A percentile compares a stretch with the other conserved stretches of the same genome.
phyloP scores from a whole-genome alignment of 2,329 filamentous ascomycete genomes.

The Beauveria pseudobassiana region DNA sequence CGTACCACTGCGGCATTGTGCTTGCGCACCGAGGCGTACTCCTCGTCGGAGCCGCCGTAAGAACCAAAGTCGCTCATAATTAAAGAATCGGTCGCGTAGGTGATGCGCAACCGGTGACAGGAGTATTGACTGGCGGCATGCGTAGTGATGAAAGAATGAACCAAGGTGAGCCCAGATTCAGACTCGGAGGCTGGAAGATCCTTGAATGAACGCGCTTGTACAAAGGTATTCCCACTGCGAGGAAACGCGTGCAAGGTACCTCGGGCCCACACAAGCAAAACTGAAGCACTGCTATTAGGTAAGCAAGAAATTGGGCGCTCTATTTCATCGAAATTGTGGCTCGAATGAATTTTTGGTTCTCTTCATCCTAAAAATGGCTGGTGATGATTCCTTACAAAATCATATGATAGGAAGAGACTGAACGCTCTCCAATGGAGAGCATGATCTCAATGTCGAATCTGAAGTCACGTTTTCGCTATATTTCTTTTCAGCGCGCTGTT shows the following conservation, averaged over 20 bases:
- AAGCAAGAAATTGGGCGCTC: constrained; percentile 15
- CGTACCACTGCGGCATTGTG: constrained; percentile 68
- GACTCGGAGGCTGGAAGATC: background rate
- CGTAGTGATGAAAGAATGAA: background rate
- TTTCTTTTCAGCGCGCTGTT: background rate
- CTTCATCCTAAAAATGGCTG: constrained; percentile 37
- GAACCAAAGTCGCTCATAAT: constrained; percentile 63
- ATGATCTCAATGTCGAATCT: constrained; percentile 59
- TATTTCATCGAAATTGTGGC: constrained; percentile 17
- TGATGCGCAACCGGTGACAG: background rate
- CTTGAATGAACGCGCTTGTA: background rate
- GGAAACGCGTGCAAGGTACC: background rate
- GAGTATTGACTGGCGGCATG: background rate
- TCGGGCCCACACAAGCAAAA: background rate
- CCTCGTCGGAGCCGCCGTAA: constrained; percentile 69
- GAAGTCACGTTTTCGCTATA: constrained; percentile 36
- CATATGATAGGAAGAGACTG: constrained; percentile 64
- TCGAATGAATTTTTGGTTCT: constrained; percentile 21
- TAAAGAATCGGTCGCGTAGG: constrained; percentile 6
- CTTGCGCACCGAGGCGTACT: constrained; percentile 75
- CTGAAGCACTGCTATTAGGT: constrained; percentile 14
- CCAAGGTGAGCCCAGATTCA: background rate
- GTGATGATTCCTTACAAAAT: constrained; percentile 52
- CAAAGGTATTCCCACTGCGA: constrained; percentile 1
- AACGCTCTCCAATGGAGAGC: constrained; percentile 45